Evolutionary conservation across 306 rosid species (phyloP).

Genomic region (Canavalia ensiformis): DNA sequence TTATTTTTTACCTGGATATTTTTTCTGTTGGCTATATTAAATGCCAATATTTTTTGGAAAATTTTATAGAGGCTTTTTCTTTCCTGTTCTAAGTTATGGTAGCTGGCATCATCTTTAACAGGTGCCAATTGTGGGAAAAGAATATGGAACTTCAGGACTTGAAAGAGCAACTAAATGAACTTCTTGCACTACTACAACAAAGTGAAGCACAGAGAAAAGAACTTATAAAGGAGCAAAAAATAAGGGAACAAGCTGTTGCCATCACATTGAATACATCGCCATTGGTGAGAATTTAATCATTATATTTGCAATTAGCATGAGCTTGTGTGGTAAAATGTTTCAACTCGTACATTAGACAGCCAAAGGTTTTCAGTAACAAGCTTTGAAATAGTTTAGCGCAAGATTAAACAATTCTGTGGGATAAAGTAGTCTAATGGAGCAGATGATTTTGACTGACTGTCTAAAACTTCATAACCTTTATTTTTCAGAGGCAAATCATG

Average conservation of each 20-base stretch:
- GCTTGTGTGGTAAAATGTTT: conserved; percentile 42
- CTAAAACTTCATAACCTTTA: conserved; percentile 33
- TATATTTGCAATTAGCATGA: conserved; percentile 36
- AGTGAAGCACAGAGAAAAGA: conserved; percentile 75
- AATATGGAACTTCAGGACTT: conserved; percentile 74
- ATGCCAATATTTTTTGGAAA: neutral
- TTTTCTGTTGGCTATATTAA: conserved; percentile 1
- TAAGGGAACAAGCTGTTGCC: conserved; percentile 62
- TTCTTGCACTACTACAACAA: conserved; percentile 61
- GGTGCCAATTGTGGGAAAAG: conserved; percentile 83
- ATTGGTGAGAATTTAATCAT: conserved; percentile 59
- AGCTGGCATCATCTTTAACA: conserved; percentile 53
- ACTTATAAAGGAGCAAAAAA: conserved; percentile 68
- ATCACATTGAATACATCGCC: conserved; percentile 59
- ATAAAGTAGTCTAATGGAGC: conserved; percentile 23
- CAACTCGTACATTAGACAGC: conserved; percentile 33
- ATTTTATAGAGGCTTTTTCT: conserved; percentile 18
- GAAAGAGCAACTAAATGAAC: conserved; percentile 77
- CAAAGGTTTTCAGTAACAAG: conserved; percentile 17
- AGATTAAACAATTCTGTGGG: conserved; percentile 10
- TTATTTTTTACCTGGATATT: conserved; percentile 22
- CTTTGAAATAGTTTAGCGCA: conserved; percentile 31
- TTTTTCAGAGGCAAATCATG: conserved; percentile 33
- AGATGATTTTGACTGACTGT: conserved; percentile 25
- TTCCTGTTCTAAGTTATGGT: conserved; percentile 41